Conservation (phyloP, 2,329 filamentous ascomycete species). For the Lojkania enalia region DNA sequence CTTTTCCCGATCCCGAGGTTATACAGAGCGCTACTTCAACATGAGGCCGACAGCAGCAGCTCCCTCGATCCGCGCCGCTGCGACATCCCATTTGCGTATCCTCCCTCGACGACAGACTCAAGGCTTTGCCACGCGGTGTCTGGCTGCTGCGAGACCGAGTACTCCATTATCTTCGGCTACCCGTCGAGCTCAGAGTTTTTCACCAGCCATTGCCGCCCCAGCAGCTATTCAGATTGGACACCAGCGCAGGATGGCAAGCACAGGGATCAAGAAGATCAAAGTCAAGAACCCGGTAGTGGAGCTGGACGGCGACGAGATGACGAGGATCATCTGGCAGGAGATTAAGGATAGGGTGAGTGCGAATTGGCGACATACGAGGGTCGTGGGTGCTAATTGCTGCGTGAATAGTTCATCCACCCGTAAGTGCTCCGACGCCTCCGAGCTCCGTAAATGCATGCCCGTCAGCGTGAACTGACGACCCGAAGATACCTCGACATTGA, state of each 20-base stretch:
- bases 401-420: slow-evolving; percentile 80
- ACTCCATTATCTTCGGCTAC: neutral
- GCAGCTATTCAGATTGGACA: slow-evolving; percentile 12
- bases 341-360: slow-evolving; percentile 84
- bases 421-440: slow-evolving; percentile 30
- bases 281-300: slow-evolving; percentile 99
- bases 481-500: slow-evolving; percentile 85
- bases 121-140: slow-evolving; percentile 35
- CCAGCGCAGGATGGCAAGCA: slow-evolving; percentile 43
- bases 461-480: slow-evolving; percentile 10
- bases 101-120: slow-evolving; percentile 26
- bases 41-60: slow-evolving; percentile 39
- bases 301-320: slow-evolving; percentile 95
- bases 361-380: neutral
- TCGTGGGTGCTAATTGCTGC: slow-evolving; percentile 12
- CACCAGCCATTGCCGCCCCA: slow-evolving; percentile 8
- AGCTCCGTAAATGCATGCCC: too few species aligned
- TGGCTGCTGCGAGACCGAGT: slow-evolving; percentile 31
- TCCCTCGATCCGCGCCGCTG: slow-evolving; percentile 32
- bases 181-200: slow-evolving; percentile 6
- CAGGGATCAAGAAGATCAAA: slow-evolving; percentile 98
- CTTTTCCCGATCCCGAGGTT: slow-evolving; percentile 17
- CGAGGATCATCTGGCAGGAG: slow-evolving; percentile 96
- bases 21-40: slow-evolving; percentile 9
- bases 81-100: slow-evolving; percentile 19